Percentiles rank a stretch among this genome's conserved stretches.
These are phyloP conservation scores for Lactarius hengduanensis DNA, from an alignment of 768 basidiomycete genomes.

Conservation along the genomic window DNA sequence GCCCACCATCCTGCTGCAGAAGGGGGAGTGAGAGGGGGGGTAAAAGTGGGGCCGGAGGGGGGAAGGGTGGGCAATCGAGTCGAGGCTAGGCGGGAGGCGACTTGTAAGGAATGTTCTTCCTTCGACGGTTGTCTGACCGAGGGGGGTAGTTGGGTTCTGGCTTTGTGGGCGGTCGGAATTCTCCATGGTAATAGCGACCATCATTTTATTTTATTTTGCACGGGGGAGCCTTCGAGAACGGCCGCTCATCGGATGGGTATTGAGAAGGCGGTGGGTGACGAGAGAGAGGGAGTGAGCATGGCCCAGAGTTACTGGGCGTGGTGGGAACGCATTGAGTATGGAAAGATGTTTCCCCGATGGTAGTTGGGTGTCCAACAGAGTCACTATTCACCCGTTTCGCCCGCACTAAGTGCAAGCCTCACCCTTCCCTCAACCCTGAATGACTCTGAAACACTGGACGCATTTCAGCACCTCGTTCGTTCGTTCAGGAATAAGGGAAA, in stretches of 20 bases:
- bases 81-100: background rate
- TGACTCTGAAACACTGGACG: background rate
- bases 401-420: conserved; percentile 19
- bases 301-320: background rate
- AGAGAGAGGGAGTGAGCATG: background rate
- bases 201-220: background rate
- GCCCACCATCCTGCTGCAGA: background rate
- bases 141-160: background rate
- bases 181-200: conserved; percentile 7
- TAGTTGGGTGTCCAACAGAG: conserved; percentile 3
- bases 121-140: background rate
- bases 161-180: background rate
- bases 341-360: conserved; percentile 16
- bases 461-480: conserved; percentile 2
- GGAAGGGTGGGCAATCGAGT: background rate
- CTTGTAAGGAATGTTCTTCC: background rate
- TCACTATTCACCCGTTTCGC: background rate
- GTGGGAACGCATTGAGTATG: conserved; percentile 9
- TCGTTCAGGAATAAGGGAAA: background rate
- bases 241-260: conserved; percentile 16
- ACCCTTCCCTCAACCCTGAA: background rate
- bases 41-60: background rate
- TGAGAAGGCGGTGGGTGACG: conserved; percentile 10
- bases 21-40: background rate
- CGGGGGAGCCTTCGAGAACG: conserved; percentile 7